Conservation (phyloP, 495 filamentous ascomycete genomes). For the Trichoderma asperelloides region DNA sequence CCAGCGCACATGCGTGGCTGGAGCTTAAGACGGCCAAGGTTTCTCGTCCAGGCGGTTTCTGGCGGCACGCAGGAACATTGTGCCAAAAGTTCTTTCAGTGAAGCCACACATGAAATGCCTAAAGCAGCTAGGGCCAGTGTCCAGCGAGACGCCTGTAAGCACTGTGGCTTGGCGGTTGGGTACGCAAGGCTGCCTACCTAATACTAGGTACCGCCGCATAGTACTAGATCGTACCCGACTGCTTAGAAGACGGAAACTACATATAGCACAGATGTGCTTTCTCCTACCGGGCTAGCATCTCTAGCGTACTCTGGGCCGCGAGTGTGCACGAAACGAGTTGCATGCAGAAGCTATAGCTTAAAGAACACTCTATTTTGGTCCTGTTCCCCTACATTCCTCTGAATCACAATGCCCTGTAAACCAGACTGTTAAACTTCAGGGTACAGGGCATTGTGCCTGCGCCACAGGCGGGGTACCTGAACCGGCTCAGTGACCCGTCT, state of each 20-base stretch:
- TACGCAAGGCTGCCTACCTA: background rate
- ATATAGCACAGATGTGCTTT: too few relatives aligned
- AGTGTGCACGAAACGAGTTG: too few relatives aligned
- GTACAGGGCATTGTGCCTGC: background rate
- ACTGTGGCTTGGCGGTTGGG: background rate
- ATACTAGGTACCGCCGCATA: too few relatives aligned
- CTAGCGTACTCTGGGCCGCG: too few relatives aligned
- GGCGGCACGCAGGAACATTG: background rate
- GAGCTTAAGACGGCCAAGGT: slow-evolving; percentile 1
- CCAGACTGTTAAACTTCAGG: background rate
- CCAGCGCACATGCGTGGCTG: background rate
- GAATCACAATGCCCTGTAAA: background rate
- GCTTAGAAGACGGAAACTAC: too few relatives aligned
- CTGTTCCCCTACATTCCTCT: background rate
- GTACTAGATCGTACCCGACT: too few relatives aligned
- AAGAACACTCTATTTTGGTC: background rate
- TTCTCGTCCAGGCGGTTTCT: background rate
- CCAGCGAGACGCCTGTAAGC: background rate
- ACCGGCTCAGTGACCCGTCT: background rate
- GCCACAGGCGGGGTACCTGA: slow-evolving; percentile 7
- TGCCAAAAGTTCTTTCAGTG: slow-evolving; percentile 4
- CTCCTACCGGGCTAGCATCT: too few relatives aligned
- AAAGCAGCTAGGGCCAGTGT: background rate
- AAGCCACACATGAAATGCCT: background rate
- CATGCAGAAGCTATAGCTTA: background rate